Evolutionary conservation across 2,329 filamentous ascomycete genomes (phyloP).

Genomic region (Fusarium equiseti): DNA sequence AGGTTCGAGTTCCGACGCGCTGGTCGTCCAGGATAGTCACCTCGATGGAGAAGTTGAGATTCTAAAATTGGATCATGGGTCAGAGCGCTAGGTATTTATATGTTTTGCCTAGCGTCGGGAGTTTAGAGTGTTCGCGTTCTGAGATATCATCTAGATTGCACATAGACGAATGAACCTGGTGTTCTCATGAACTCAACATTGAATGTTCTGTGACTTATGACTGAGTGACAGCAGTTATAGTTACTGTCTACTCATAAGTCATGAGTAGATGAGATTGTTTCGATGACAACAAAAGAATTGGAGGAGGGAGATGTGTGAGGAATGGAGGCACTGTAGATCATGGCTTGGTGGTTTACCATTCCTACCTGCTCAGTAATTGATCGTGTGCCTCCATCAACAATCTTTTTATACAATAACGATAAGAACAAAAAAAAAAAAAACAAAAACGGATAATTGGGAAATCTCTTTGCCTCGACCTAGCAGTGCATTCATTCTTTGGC

Average conservation of each 20-base stretch:
- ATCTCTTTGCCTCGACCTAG: background rate
- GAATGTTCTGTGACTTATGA: background rate
- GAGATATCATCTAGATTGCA: background rate
- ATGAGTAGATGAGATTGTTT: background rate
- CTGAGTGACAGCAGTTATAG: background rate
- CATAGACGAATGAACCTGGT: background rate
- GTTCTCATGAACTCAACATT: background rate
- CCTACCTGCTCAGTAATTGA: background rate
- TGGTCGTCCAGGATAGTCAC: background rate
- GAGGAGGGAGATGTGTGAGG: background rate
- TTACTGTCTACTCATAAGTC: background rate
- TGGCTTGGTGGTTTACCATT: background rate
- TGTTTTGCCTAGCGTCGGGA: background rate
- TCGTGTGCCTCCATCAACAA: background rate
- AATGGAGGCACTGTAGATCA: conserved; percentile 12
- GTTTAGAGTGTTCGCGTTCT: background rate
- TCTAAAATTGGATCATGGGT: background rate
- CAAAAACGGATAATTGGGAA: background rate
- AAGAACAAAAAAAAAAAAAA: background rate
- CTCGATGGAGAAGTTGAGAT: background rate
- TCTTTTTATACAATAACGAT: fast-evolving
- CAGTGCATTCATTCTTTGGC: background rate
- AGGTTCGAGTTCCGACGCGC: background rate
- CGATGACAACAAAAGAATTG: background rate
- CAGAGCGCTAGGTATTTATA: background rate